phyloP scores from a whole-genome alignment of 108 stramenopile species.

The Craspedostauros australis region DNA sequence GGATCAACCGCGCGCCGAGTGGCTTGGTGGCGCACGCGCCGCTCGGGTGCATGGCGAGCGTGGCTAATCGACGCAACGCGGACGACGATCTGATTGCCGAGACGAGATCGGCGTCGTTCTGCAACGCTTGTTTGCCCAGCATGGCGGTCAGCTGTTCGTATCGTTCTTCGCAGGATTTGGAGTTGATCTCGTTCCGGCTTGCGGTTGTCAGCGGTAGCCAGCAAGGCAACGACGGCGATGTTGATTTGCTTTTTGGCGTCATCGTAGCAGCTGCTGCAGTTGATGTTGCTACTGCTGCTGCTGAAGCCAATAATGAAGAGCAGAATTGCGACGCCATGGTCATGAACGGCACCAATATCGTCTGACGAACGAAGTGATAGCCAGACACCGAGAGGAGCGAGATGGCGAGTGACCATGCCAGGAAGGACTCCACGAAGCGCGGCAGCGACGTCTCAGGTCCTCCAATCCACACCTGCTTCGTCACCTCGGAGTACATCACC shows the following conservation, averaged over 20 bases:
- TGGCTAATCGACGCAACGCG: slow-evolving; percentile 1
- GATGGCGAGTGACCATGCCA: slow-evolving; percentile 14
- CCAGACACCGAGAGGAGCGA: slow-evolving; percentile 6
- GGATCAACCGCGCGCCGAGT: background rate
- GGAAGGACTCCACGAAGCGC: slow-evolving; percentile 4
- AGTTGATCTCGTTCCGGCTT: slow-evolving; percentile 11
- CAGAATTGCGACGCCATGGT: too few species aligned
- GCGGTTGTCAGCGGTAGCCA: slow-evolving; percentile 21
- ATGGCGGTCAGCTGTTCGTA: slow-evolving; percentile 1
- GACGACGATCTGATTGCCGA: too few species aligned
- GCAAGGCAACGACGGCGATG: background rate
- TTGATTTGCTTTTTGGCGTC: background rate
- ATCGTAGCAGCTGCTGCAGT: slow-evolving; percentile 1
- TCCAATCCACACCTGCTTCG: slow-evolving; percentile 18
- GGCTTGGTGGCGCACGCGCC: too few species aligned
- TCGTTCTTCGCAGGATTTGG: background rate
- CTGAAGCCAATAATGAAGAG: background rate
- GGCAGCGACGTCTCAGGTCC: slow-evolving; percentile 17
- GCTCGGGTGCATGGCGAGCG: too few species aligned
- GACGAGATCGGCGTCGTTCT: background rate
- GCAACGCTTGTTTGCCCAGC: background rate
- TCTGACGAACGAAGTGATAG: slow-evolving; percentile 2
- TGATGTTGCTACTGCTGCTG: background rate
- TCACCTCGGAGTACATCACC: too few species aligned
- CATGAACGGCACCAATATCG: background rate